Percentiles rank a stretch among this genome's conserved stretches.
Conservation (phyloP, 805 yeast species). For the Pichia deserticola region DNA sequence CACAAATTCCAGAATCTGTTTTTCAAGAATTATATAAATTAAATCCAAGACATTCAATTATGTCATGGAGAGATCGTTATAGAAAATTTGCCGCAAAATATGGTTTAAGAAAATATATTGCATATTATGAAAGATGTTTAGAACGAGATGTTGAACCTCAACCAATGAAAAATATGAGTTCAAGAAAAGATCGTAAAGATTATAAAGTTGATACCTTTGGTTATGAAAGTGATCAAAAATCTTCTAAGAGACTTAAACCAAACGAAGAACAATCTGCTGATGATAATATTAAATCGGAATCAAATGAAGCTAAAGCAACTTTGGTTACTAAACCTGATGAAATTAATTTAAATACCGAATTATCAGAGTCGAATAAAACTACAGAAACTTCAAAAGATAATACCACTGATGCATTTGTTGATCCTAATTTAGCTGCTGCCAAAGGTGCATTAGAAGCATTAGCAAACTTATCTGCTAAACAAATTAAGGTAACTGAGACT, state of each 20-base stretch:
- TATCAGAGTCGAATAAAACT: not conserved
- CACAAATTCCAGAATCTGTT: slow-evolving; percentile 30
- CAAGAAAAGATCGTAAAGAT: slow-evolving; percentile 31
- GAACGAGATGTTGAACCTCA: slow-evolving; percentile 36
- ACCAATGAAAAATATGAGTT: slow-evolving; percentile 52
- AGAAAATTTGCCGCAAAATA: slow-evolving; percentile 59
- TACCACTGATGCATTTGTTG: not conserved
- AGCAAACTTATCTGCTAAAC: slow-evolving; percentile 23
- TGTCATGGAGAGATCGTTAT: slow-evolving; percentile 80
- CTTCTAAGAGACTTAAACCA: slow-evolving; percentile 14
- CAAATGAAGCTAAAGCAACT: not conserved
- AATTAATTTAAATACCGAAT: not conserved
- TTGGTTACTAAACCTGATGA: not conserved
- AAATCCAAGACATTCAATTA: slow-evolving; percentile 49
- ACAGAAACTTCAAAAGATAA: not conserved
- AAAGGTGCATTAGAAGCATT: slow-evolving; percentile 16
- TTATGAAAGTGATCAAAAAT: slow-evolving; percentile 12
- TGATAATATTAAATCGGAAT: not conserved
- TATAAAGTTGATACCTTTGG: slow-evolving; percentile 12
- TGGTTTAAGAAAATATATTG: slow-evolving; percentile 52
- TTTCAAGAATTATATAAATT: slow-evolving; percentile 33
- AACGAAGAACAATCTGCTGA: not conserved
- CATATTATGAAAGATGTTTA: slow-evolving; percentile 41
- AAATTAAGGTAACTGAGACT: slow-evolving; percentile 8
- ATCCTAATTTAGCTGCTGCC: not conserved